Evolutionary conservation across 2,329 filamentous ascomycete species (phyloP).

Genomic region (Calonectria pseudoreteaudii): DNA sequence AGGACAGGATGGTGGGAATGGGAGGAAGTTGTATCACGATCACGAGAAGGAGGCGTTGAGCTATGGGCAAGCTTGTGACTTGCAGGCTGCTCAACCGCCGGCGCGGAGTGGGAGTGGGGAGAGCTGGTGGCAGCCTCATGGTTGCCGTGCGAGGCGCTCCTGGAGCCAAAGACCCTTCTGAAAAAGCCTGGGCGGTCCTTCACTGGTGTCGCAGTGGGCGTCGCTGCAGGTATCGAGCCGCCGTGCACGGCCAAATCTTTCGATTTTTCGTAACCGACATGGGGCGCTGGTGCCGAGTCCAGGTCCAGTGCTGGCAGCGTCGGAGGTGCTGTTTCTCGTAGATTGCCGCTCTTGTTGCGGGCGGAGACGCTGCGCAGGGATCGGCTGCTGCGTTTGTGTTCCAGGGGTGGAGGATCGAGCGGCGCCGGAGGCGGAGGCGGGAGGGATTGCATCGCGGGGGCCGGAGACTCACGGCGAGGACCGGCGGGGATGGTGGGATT

Average conservation of each 20-base stretch:
- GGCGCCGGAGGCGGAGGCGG: conserved; percentile 55
- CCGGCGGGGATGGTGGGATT: conserved; percentile 87
- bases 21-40: conserved; percentile 59
- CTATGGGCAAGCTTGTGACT: conserved; percentile 58
- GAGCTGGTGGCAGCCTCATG: conserved; percentile 36
- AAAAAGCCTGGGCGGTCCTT: conserved; percentile 91
- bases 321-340: conserved; percentile 42
- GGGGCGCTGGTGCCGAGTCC: conserved; percentile 68
- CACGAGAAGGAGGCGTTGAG: conserved; percentile 63
- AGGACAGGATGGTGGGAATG: conserved; percentile 66
- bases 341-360: conserved; percentile 42
- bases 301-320: conserved; percentile 52
- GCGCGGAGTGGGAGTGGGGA: conserved; percentile 38
- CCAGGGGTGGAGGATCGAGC: conserved; percentile 53
- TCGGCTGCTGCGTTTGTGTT: conserved; percentile 68
- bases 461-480: conserved; percentile 65
- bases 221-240: conserved; percentile 64
- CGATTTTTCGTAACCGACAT: conserved; percentile 69
- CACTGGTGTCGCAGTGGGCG: conserved; percentile 55
- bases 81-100: conserved; percentile 44
- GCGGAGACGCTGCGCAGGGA: conserved; percentile 64
- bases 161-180: conserved; percentile 87
- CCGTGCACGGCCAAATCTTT: conserved; percentile 62
- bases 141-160: conserved; percentile 54
- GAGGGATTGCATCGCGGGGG: conserved; percentile 51